Base-by-base conservation (phyloP, 2,329 filamentous ascomycete genomes). In the Nothophoma quercina region DNA sequence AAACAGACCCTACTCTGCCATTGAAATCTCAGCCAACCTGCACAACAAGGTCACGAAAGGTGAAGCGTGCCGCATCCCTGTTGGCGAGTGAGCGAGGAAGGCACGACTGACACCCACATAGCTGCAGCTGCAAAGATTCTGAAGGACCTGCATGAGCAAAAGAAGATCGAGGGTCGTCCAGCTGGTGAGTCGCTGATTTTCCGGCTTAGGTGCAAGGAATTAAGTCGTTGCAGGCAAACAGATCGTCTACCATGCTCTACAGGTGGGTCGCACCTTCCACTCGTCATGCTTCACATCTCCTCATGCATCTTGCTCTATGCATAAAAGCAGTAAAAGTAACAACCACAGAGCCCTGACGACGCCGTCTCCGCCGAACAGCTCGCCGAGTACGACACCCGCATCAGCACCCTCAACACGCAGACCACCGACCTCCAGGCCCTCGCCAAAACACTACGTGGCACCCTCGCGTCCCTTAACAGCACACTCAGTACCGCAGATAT, bases 71-170 rank as follows among this genome's bases (percentile, higher is more conserved):
- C 12, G 34, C 21, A 23, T 4, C 28, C 8, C 18, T n/a, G 8
- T 30, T 13, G 9, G 3, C 41, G 34, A 19, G 33, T 10, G 7
- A 5, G 7, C 9, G 10, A 32, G 32, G 25, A 28, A 45, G n/a
- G 16, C 19, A 13, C 15, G 15, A 32, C 58, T 70, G 41, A 69
- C 32, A n/a, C 15, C 12, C 7, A 55, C 7, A 56, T 65, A 81
- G 83, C 84, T 10, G 78, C 83, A 34, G 80, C 85, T 19, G 79
- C 80, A 22, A 89, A 88, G 70, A 66, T 83, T 25, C 74, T 89
- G 26, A 86, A 85, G 62, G 85, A 88, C 53, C 75, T 89, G 68
- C 81, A 85, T 54, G 84, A 87, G 59, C 79, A 78, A 33, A 82
- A 82, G 9, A 73, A 83, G 59, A 83, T 89, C 33, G 83, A 83